These are phyloP conservation scores for Polytrichum commune DNA, from an alignment of 225 moss, liverwort and hornwort genomes.

Conservation along the genomic window DNA sequence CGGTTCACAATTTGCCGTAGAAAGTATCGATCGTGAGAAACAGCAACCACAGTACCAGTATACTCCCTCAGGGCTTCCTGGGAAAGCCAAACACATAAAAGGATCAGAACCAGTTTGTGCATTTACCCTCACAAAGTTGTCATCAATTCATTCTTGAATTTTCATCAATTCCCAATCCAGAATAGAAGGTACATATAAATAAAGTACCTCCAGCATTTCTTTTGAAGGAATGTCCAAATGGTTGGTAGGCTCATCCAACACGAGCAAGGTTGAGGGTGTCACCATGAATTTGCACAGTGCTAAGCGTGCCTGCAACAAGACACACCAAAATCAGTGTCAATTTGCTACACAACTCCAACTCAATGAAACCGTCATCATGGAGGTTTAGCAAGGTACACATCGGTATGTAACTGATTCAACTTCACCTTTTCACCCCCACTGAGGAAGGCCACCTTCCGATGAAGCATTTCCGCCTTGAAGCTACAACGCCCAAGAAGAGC, in stretches of 20 bases:
- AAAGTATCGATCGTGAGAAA: slow-evolving; percentile 95
- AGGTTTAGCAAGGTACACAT: neutral
- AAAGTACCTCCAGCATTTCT: slow-evolving; percentile 83
- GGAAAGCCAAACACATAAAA: neutral
- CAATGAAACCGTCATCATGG: too few species aligned
- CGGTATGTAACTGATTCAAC: neutral
- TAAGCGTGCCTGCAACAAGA: slow-evolving; percentile 60
- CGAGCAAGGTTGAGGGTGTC: slow-evolving; percentile 81
- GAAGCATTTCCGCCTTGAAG: slow-evolving; percentile 90
- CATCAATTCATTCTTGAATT: neutral
- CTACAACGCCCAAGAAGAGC: slow-evolving; percentile 96
- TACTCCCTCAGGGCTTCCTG: slow-evolving; percentile 95
- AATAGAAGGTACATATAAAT: neutral
- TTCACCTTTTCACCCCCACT: slow-evolving; percentile 92
- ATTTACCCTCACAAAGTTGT: neutral
- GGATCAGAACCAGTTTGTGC: neutral
- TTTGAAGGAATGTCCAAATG: slow-evolving; percentile 96
- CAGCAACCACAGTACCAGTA: slow-evolving; percentile 82
- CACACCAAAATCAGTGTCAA: too few species aligned
- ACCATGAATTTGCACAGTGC: slow-evolving; percentile 99
- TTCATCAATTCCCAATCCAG: neutral
- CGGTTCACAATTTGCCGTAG: slow-evolving; percentile 93
- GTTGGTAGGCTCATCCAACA: slow-evolving; percentile 95
- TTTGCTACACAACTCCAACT: too few species aligned
- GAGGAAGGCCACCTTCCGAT: slow-evolving; percentile 78